Evolutionary conservation across 139 green algal genomes (phyloP), one percentile per base, ranked within the genome.

Genomic region (Ettlia oleoabundans): DNA sequence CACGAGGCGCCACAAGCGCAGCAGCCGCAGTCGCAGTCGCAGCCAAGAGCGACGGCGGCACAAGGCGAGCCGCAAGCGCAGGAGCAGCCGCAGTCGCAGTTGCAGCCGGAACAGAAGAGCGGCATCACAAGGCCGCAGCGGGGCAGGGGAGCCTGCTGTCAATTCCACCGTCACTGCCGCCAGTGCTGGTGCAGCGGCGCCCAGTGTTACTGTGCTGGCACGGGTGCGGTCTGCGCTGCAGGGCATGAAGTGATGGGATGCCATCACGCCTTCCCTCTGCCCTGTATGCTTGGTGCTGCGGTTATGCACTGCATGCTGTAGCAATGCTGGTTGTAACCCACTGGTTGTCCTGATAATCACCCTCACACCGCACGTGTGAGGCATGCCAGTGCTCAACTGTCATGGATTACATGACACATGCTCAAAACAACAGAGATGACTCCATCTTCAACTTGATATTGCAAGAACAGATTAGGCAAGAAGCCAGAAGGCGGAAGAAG

Each of bases 151-250:
- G n/a, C n/a, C n/a, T n/a, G n/a, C n/a, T n/a, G n/a, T n/a, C n/a
- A n/a, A n/a, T n/a, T n/a, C n/a, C n/a, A n/a, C n/a, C n/a, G n/a
- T n/a, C n/a, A n/a, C n/a, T n/a, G n/a, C n/a, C n/a, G n/a, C n/a
- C n/a, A 33, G 24, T 37, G 58, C 58, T 67, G 58, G 21, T 37
- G 58, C 63, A 10, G 55, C 5, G n/a, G 63, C 63, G 21, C 70
- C 70, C 70, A 78, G 47, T 5, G 70, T 43, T 1, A 18, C 35
- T 55, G 5, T 80, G 74, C 74, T 80, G 2, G 37, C 55, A 6
- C 35, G 38, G 28, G 74, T 80, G 74, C 74, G 74, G 3, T 68
- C 74, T 2, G 53, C 53, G 9, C 38, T 80, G 74, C 28, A 30
- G 7, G 74, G 47, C 53, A 22, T 80, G 9, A 70, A 80, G 47